phyloP scores from a whole-genome alignment of 2,329 filamentous ascomycete species.

The Ascochyta pisi region DNA sequence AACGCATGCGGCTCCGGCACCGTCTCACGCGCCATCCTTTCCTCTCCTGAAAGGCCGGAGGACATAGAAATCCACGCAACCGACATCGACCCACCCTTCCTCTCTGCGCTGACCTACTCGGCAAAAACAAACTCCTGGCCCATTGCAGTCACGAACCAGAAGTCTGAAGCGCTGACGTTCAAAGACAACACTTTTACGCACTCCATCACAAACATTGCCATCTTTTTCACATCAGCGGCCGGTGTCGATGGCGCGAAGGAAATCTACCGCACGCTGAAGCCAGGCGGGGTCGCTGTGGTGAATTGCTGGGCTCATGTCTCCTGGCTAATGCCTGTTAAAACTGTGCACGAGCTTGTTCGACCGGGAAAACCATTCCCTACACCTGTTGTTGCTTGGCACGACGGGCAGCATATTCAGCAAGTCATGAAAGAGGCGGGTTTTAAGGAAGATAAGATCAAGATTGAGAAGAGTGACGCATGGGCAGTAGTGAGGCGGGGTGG shows the following conservation, averaged over 20 bases:
- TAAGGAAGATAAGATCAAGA: conserved; percentile 24
- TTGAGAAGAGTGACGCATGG: conserved; percentile 37
- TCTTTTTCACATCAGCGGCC: conserved; percentile 46
- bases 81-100: conserved; percentile 39
- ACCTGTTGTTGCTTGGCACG: conserved; percentile 34
- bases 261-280: conserved; percentile 49
- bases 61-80: conserved; percentile 39
- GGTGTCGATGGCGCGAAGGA: conserved; percentile 46
- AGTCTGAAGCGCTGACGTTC: conserved; percentile 27
- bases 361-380: conserved; percentile 25
- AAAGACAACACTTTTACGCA: conserved; percentile 47
- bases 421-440: conserved; percentile 41
- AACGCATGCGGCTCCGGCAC: conserved; percentile 45
- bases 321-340: conserved; percentile 33
- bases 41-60: neutral
- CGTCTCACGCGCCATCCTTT: conserved; percentile 34
- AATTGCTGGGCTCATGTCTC: conserved; percentile 45
- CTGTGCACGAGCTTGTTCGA: conserved; percentile 28
- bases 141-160: conserved; percentile 28
- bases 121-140: conserved; percentile 31
- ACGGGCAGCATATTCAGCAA: conserved; percentile 36
- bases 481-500: conserved; percentile 22
- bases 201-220: conserved; percentile 51
- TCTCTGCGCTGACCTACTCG: conserved; percentile 26
- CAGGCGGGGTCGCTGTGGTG: conserved; percentile 48